phyloP scores from a whole-genome alignment of 2,329 filamentous ascomycete species.

The Colletotrichum orchidophilum region DNA sequence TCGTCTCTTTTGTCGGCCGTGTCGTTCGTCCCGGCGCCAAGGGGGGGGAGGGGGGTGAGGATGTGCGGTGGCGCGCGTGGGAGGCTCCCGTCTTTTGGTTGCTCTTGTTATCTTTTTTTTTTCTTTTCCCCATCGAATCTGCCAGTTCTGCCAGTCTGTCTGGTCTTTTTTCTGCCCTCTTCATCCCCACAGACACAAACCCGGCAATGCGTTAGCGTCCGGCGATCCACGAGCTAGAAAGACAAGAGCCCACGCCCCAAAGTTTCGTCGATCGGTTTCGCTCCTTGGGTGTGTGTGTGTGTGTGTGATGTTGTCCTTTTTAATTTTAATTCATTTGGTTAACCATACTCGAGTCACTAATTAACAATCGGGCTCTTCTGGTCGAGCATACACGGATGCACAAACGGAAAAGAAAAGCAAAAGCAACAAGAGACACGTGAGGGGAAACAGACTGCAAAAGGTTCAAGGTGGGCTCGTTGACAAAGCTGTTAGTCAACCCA shows the following conservation, averaged over 20 bases:
- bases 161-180: background rate
- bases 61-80: background rate
- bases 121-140: background rate
- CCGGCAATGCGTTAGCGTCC: slow-evolving; percentile 20
- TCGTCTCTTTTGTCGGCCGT: slow-evolving; percentile 23
- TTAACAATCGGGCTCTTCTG: background rate
- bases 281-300: background rate
- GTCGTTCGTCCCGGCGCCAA: slow-evolving; percentile 16
- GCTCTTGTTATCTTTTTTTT: background rate
- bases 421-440: background rate
- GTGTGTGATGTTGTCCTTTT: background rate
- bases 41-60: background rate
- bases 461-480: slow-evolving; percentile 17
- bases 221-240: slow-evolving; percentile 27
- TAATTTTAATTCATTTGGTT: background rate
- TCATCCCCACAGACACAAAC: slow-evolving; percentile 20
- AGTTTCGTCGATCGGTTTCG: slow-evolving; percentile 25
- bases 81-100: slow-evolving; percentile 11
- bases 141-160: background rate
- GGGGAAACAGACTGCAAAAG: background rate
- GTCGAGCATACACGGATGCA: background rate
- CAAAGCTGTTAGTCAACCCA: slow-evolving; percentile 27
- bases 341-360: slow-evolving; percentile 6
- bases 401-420: background rate
- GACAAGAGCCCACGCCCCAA: background rate